These are phyloP conservation scores for Penicillium waksmanii DNA, from an alignment of 495 filamentous ascomycete species.

Conservation along the genomic window DNA sequence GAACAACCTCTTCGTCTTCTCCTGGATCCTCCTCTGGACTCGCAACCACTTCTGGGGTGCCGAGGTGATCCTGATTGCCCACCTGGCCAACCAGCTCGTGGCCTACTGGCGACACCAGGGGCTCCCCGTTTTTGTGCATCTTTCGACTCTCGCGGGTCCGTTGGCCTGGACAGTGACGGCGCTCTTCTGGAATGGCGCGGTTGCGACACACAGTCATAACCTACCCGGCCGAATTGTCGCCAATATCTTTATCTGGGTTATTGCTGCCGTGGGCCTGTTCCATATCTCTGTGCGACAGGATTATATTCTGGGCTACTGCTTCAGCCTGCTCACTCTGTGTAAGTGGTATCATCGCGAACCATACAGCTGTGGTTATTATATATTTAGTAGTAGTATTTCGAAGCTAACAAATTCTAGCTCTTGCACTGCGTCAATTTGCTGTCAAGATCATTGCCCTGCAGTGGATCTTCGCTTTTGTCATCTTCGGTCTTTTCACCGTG, in stretches of 20 bases:
- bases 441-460: slow-evolving; percentile 74
- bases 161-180: slow-evolving; percentile 83
- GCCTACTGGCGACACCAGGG: slow-evolving; percentile 79
- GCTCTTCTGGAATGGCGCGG: slow-evolving; percentile 85
- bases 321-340: slow-evolving; percentile 73
- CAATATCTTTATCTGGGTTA: slow-evolving; percentile 84
- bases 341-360: slow-evolving; percentile 24
- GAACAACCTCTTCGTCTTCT: slow-evolving; percentile 78
- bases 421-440: slow-evolving; percentile 76
- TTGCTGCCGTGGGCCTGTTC: slow-evolving; percentile 71
- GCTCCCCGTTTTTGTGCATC: slow-evolving; percentile 71
- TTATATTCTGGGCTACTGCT: slow-evolving; percentile 78
- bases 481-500: slow-evolving; percentile 75
- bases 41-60: slow-evolving; percentile 70
- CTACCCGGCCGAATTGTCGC: slow-evolving; percentile 74
- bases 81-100: slow-evolving; percentile 75
- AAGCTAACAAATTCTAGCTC: slow-evolving; percentile 43
- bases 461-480: slow-evolving; percentile 88
- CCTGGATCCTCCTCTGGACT: slow-evolving; percentile 81
- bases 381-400: background rate
- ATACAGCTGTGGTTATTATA: background rate
- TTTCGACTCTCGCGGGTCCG: slow-evolving; percentile 73
- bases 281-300: slow-evolving; percentile 75
- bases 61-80: slow-evolving; percentile 74
- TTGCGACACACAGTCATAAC: slow-evolving; percentile 63